Evolutionary conservation across 345 rosid genomes (phyloP).

Genomic region (Hibiscus mutabilis): DNA sequence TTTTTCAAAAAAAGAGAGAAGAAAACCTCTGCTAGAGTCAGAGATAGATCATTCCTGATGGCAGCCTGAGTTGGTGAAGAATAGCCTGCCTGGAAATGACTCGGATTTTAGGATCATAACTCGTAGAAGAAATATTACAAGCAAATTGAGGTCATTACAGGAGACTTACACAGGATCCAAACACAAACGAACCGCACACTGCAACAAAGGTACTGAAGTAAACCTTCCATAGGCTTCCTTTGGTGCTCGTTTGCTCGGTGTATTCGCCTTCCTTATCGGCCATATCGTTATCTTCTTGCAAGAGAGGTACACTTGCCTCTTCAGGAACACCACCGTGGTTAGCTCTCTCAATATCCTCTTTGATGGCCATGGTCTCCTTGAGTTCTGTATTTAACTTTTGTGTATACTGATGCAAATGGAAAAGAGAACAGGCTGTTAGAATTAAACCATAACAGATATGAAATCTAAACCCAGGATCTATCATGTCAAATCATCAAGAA

Average conservation of each 20-base stretch:
- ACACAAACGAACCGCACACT: conserved; percentile 74
- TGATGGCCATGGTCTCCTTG: conserved; percentile 25
- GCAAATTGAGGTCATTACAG: background rate
- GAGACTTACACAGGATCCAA: conserved; percentile 75
- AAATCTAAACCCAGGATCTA: too few species aligned
- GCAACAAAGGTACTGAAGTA: conserved; percentile 75
- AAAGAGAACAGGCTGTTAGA: conserved; percentile 1
- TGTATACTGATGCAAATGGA: conserved; percentile 4
- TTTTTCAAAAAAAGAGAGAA: background rate
- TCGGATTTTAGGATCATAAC: background rate
- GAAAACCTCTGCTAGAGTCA: conserved; percentile 59
- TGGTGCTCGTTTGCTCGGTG: conserved; percentile 12
- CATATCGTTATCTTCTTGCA: conserved; percentile 16
- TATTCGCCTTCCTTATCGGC: conserved; percentile 21
- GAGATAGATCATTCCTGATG: conserved; percentile 59
- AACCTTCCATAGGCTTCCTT: conserved; percentile 54
- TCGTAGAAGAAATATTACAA: background rate
- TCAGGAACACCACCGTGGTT: conserved; percentile 3
- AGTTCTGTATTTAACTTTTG: background rate
- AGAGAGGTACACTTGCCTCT: conserved; percentile 31
- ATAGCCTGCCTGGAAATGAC: conserved; percentile 58
- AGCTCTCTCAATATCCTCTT: conserved; percentile 25
- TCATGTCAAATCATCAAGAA: too few species aligned
- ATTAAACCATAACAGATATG: too few species aligned
- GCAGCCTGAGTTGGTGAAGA: conserved; percentile 89